Conservation (phyloP, 208 protist genomes). For the Naegleria lovaniensis region DNA sequence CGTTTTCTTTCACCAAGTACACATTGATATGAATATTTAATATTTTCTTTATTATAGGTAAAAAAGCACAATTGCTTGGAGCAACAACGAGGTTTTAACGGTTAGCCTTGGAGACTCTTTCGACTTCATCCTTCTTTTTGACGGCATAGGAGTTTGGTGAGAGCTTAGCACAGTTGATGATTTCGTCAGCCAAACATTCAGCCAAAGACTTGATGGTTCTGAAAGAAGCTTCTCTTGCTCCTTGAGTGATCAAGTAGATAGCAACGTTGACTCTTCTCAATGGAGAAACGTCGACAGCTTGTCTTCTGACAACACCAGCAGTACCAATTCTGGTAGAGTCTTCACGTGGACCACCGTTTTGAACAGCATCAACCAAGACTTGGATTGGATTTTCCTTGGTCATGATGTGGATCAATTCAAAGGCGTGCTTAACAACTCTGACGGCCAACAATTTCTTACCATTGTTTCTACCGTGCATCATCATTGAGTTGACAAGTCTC, state of each 20-base stretch:
- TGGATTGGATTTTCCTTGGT: constrained; percentile 98
- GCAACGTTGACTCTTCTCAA: constrained; percentile 98
- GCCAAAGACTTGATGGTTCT: constrained; percentile 99
- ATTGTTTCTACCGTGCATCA: constrained; percentile 99
- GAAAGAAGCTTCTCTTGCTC: constrained; percentile 95
- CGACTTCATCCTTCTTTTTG: constrained; percentile 99
- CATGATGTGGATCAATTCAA: constrained; percentile 98
- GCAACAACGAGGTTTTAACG: constrained; percentile 74
- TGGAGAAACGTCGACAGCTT: constrained; percentile 99
- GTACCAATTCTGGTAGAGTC: constrained; percentile 99
- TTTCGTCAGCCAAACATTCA: constrained; percentile 99
- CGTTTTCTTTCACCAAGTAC: too few relatives aligned
- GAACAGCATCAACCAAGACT: constrained; percentile 95
- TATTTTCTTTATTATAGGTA: too few relatives aligned
- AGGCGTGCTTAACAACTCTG: constrained; percentile 94
- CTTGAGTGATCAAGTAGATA: constrained; percentile 93
- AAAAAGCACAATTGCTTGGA: too few relatives aligned
- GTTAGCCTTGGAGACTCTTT: constrained; percentile 99
- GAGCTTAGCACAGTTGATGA: constrained; percentile 96
- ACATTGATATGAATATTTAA: too few relatives aligned
- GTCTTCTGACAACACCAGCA: constrained; percentile 97
- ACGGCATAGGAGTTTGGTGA: constrained; percentile 98
- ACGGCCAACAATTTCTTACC: constrained; percentile 99
- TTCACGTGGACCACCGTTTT: constrained; percentile 97
- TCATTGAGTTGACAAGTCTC: constrained; percentile 91